A percentile compares a stretch with the other conserved stretches of the same genome.
These are phyloP conservation scores for Alternaria sp. DNA, from an alignment of 2,329 filamentous ascomycete genomes.

Conservation along the genomic window DNA sequence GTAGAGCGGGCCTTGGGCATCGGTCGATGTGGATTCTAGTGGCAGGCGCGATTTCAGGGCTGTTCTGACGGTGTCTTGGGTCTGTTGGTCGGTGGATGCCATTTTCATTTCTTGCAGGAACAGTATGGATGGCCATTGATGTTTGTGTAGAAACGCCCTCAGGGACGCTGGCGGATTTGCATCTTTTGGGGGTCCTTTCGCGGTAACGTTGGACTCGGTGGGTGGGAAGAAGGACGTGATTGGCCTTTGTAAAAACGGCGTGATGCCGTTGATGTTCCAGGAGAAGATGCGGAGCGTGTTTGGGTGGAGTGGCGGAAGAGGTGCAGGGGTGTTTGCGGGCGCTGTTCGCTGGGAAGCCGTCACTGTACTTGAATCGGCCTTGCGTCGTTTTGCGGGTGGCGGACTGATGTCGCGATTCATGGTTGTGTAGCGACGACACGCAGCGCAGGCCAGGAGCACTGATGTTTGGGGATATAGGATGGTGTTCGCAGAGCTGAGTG, in stretches of 20 bases:
- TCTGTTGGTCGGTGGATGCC: slow-evolving; percentile 50
- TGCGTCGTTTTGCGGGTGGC: slow-evolving; percentile 36
- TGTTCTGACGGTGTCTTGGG: slow-evolving; percentile 51
- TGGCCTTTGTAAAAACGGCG: slow-evolving; percentile 52
- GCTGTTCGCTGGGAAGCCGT: neutral
- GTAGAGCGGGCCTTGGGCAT: slow-evolving; percentile 50
- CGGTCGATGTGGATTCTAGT: neutral
- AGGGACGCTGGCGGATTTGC: slow-evolving; percentile 42
- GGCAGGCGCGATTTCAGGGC: slow-evolving; percentile 44
- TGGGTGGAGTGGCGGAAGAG: slow-evolving; percentile 11
- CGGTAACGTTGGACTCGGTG: neutral
- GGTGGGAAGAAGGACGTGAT: slow-evolving; percentile 54
- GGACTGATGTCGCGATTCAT: slow-evolving; percentile 41
- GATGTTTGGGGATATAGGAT: neutral
- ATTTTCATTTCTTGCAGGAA: slow-evolving; percentile 63
- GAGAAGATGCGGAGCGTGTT: slow-evolving; percentile 53
- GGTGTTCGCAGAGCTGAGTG: neutral
- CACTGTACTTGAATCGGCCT: slow-evolving; percentile 11
- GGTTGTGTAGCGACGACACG: slow-evolving; percentile 1
- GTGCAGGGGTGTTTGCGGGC: slow-evolving; percentile 2
- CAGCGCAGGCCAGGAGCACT: neutral
- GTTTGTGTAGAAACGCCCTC: slow-evolving; percentile 55
- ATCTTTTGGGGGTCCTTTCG: neutral
- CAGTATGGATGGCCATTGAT: slow-evolving; percentile 57
- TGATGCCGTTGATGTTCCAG: slow-evolving; percentile 61